Evolutionary conservation across 1,284 basidiomycete genomes (phyloP).

Genomic region (Takashimella tepidaria): DNA sequence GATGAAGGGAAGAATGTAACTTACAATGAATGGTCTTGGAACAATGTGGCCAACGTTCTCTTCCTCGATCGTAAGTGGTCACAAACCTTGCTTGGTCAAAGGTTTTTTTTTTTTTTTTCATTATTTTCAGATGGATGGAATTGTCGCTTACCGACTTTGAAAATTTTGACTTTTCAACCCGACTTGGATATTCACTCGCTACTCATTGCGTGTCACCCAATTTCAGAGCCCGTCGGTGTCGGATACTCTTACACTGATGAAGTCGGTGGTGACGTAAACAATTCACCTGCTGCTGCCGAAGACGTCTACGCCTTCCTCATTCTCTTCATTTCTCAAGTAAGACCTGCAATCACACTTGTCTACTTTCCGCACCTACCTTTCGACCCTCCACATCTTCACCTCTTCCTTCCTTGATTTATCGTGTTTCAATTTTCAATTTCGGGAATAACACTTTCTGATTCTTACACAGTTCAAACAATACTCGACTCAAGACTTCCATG

Average conservation of each 20-base stretch:
- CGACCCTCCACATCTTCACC: too few species aligned
- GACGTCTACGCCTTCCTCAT: constrained; percentile 88
- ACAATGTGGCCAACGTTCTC: constrained; percentile 51
- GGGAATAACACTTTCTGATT: background rate
- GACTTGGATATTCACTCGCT: too few species aligned
- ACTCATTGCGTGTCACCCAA: too few species aligned
- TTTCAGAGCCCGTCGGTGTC: constrained; percentile 71
- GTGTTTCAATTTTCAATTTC: background rate
- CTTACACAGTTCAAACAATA: constrained; percentile 57
- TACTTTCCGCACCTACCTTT: too few species aligned
- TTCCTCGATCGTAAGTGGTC: constrained; percentile 37
- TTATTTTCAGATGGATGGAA: constrained; percentile 1
- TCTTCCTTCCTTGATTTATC: too few species aligned
- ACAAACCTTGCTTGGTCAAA: too few species aligned
- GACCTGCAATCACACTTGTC: too few species aligned
- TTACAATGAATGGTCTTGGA: constrained; percentile 74
- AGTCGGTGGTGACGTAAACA: constrained; percentile 56
- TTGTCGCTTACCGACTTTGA: too few species aligned
- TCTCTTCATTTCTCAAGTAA: constrained; percentile 68
- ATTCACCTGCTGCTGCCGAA: constrained; percentile 53
- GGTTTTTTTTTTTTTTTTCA: background rate
- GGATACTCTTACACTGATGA: constrained; percentile 78
- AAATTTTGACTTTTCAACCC: too few species aligned
- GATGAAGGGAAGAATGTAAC: constrained; percentile 63
- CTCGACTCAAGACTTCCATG: constrained; percentile 51